A percentile compares a stretch with the other conserved stretches of the same genome.
phyloP scores from a whole-genome alignment of 2,329 filamentous ascomycete genomes.

The Ilyonectria sp. region DNA sequence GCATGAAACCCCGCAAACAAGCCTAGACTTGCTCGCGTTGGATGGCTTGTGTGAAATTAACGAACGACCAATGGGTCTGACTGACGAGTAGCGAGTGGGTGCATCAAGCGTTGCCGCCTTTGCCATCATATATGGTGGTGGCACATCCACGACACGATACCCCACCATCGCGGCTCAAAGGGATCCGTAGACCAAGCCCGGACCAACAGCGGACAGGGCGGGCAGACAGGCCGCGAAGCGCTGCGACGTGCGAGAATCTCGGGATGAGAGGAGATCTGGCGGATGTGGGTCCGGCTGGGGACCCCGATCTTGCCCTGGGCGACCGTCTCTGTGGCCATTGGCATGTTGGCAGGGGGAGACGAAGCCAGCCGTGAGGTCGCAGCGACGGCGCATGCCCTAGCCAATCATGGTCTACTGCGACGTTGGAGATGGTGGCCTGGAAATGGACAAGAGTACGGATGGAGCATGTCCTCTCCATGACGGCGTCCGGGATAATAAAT shows the following conservation, averaged over 20 bases:
- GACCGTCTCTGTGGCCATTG: slow-evolving; percentile 28
- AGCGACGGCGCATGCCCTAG: slow-evolving; percentile 7
- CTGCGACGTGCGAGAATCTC: slow-evolving; percentile 32
- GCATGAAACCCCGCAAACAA: slow-evolving; percentile 38
- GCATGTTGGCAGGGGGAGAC: neutral
- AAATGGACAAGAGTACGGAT: neutral
- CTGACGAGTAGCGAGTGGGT: neutral
- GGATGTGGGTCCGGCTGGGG: slow-evolving; percentile 36
- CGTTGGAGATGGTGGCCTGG: neutral
- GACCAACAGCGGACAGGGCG: slow-evolving; percentile 10
- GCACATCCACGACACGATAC: slow-evolving; percentile 14
- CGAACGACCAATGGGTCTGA: slow-evolving; percentile 1
- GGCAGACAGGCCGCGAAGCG: slow-evolving; percentile 15
- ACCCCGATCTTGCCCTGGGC: slow-evolving; percentile 41
- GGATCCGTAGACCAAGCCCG: slow-evolving; percentile 4
- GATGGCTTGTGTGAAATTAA: slow-evolving; percentile 18
- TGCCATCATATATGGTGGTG: slow-evolving; percentile 16
- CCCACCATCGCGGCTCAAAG: slow-evolving; percentile 21
- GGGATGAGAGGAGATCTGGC: slow-evolving; percentile 40
- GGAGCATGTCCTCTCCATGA: neutral
- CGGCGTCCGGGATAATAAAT: neutral
- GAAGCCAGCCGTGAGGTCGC: slow-evolving; percentile 13
- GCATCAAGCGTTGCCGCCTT: slow-evolving; percentile 19
- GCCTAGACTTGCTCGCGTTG: slow-evolving; percentile 21
- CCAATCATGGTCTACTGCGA: slow-evolving; percentile 2